Evolutionary conservation across 2,329 filamentous ascomycete species (phyloP).

Genomic region (Aureobasidium sp.): DNA sequence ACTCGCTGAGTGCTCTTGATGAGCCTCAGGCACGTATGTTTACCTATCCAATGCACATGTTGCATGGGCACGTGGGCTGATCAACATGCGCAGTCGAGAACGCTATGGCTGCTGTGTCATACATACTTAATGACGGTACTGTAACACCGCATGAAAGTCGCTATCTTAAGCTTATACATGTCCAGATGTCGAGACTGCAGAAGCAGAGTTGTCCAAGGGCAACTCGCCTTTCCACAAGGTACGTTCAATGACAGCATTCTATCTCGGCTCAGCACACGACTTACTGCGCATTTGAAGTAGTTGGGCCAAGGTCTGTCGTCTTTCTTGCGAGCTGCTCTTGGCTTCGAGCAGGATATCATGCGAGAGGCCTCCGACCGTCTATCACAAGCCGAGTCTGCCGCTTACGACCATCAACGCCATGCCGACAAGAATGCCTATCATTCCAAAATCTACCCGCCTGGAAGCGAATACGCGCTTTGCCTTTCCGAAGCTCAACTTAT

Average conservation of each 20-base stretch:
- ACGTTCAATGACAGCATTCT: conserved; percentile 16
- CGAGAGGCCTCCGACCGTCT: conserved; percentile 68
- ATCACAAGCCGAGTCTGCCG: conserved; percentile 64
- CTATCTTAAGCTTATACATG: background rate
- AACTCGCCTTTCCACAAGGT: conserved; percentile 80
- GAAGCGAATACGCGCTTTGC: conserved; percentile 79
- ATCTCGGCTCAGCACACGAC: background rate
- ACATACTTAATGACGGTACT: conserved; percentile 34
- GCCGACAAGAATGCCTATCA: conserved; percentile 58
- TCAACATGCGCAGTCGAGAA: conserved; percentile 31
- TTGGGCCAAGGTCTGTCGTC: conserved; percentile 72
- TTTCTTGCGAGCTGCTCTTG: conserved; percentile 79
- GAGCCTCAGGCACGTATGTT: conserved; percentile 52
- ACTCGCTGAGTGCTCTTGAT: conserved; percentile 48
- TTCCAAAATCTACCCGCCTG: conserved; percentile 66
- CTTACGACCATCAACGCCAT: conserved; percentile 67
- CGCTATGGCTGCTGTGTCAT: conserved; percentile 29
- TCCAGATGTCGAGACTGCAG: conserved; percentile 70
- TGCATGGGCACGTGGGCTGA: background rate
- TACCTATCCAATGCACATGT: background rate
- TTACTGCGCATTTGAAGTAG: conserved; percentile 29
- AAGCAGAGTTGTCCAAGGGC: conserved; percentile 60
- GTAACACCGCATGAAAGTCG: conserved; percentile 1
- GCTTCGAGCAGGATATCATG: conserved; percentile 90
- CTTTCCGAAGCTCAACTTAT: conserved; percentile 82